Evolutionary conservation across 2,329 filamentous ascomycete species (phyloP), one percentile per base, ranked within the genome.

Genomic region (Apiospora arundinis): DNA sequence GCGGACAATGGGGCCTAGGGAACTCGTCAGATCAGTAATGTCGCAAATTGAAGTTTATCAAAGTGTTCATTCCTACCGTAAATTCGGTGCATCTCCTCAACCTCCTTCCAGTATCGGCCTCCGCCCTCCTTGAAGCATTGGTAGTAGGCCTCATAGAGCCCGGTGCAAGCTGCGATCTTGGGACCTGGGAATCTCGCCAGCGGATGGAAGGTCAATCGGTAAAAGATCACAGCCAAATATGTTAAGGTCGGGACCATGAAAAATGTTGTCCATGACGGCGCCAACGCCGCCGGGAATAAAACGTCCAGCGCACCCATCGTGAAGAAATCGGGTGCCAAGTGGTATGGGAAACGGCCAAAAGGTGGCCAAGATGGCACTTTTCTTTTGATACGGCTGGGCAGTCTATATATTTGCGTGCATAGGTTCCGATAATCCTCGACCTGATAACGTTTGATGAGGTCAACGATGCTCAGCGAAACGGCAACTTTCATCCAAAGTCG

Each of bases 81-180:
- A 37, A 48, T 72, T 21, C 63, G 48, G 46, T 77, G 76, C 75
- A 76, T 76, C 73, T 73, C 71, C 70, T 76, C 71, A 18, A 76
- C 76, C 69, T 76, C 74, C 6, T 72, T 72, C 76, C 76, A 76
- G 45, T 76, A 76, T 46, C 75, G 68, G 9, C 76, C 76, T 2
- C 75, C 74, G n/a, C 76, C 74, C 71, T 77, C 75, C 56, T 76
- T 74, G 44, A 76, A 67, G 32, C 75, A 76, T 25, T 77, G 69
- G 25, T 74, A 75, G 63, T 76, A 76, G 2, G 73, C 70, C 52
- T 77, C 75, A 37, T 77, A 76, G n/a, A 76, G 70, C 4, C 76
- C 74, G 9, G 76, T 76, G 5, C 71, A 70, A 56, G 73, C 76
- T 14, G 76, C 76, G 23, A 76, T 63, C 14, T 69, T 45, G 0